These are phyloP conservation scores for Diaporthe caulivora DNA, from an alignment of 2,329 filamentous ascomycete species.

Conservation along the genomic window DNA sequence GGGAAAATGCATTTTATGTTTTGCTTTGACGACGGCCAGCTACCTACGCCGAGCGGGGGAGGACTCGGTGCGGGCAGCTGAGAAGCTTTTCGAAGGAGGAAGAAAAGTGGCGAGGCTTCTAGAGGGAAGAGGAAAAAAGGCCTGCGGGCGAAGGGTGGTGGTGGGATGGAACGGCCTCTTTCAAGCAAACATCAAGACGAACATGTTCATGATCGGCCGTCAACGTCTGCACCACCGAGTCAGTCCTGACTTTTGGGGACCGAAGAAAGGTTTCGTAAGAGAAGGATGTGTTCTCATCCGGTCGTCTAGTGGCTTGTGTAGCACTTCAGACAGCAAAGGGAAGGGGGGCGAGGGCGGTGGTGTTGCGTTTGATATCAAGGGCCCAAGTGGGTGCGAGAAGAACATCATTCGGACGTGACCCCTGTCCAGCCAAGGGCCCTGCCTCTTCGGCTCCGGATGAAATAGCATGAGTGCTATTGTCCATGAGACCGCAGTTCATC, in stretches of 20 bases:
- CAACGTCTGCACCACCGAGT: constrained; percentile 8
- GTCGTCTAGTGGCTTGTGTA: constrained; percentile 24
- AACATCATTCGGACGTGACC: constrained; percentile 13
- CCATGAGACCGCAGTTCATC: constrained; percentile 12
- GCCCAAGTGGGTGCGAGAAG: not conserved
- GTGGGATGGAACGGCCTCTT: constrained; percentile 30
- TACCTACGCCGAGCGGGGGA: constrained; percentile 6
- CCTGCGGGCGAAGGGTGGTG: not conserved
- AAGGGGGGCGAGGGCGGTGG: constrained; percentile 13
- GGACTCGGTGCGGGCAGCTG: constrained; percentile 16
- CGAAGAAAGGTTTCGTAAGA: constrained; percentile 18
- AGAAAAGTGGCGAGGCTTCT: constrained; percentile 20
- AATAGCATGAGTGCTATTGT: constrained; percentile 20
- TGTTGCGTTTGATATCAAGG: constrained; percentile 26
- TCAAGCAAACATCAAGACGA: constrained; percentile 29
- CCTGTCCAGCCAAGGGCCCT: constrained; percentile 14
- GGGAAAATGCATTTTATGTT: constrained; percentile 45
- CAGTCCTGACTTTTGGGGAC: constrained; percentile 21
- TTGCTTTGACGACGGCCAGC: not conserved
- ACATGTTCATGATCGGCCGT: constrained; percentile 21
- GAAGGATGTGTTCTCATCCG: constrained; percentile 19
- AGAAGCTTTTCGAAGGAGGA: not conserved
- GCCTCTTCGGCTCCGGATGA: constrained; percentile 23
- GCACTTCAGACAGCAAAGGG: constrained; percentile 12
- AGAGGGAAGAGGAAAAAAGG: not conserved